phyloP scores from a whole-genome alignment of 208 protist species.

The Crithidia thermophila region DNA sequence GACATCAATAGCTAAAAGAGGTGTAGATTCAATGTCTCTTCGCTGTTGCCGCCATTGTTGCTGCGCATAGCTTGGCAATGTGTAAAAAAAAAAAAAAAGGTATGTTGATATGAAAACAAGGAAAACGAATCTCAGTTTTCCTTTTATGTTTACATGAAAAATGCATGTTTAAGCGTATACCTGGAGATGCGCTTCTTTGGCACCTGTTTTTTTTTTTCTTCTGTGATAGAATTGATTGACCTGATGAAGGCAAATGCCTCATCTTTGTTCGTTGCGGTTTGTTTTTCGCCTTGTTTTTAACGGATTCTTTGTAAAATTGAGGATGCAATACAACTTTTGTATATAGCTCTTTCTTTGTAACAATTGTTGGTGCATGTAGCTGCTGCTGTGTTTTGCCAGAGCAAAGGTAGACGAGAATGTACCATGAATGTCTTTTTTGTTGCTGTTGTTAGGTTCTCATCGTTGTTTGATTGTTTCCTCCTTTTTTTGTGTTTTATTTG shows the following conservation, averaged over 20 bases:
- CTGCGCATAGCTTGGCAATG: too few species aligned
- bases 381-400: neutral
- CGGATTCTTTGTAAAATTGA: neutral
- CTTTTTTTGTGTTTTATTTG: too few species aligned
- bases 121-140: neutral
- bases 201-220: slow-evolving; percentile 26
- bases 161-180: neutral
- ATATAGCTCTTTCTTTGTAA: slow-evolving; percentile 20
- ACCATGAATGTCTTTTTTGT: too few species aligned
- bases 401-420: neutral
- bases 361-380: too few species aligned
- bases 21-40: too few species aligned
- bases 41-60: too few species aligned
- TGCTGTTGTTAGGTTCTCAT: too few species aligned
- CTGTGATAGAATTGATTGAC: neutral
- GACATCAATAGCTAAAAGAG: too few species aligned
- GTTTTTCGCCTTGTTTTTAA: neutral
- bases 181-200: neutral
- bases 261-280: neutral
- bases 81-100: neutral
- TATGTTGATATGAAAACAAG: neutral
- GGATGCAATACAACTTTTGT: slow-evolving; percentile 1
- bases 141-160: neutral
- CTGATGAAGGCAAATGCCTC: neutral
- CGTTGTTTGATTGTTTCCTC: too few species aligned